phyloP scores from a whole-genome alignment of 768 basidiomycete species.

The Boletus insuetus region DNA sequence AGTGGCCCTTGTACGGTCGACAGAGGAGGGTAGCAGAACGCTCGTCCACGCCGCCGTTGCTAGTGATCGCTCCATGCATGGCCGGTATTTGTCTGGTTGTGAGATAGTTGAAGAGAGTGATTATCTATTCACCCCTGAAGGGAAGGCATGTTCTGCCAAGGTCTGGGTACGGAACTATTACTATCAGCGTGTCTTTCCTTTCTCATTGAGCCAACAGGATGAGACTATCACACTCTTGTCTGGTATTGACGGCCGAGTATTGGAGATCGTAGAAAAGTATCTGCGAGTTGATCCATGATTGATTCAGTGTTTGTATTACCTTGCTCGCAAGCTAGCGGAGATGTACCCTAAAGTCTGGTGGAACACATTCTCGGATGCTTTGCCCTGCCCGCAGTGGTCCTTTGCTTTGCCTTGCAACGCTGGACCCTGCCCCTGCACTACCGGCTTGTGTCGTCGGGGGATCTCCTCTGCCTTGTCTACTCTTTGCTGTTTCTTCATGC shows the following conservation, averaged over 20 bases:
- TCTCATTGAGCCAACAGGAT: slow-evolving; percentile 10
- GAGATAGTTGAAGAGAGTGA: slow-evolving; percentile 30
- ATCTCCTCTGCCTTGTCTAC: no score
- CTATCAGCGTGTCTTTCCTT: not conserved
- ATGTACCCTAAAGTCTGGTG: no score
- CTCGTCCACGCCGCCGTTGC: slow-evolving; percentile 34
- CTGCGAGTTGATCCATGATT: slow-evolving; percentile 1
- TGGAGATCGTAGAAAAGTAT: slow-evolving; percentile 15
- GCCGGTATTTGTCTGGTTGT: slow-evolving; percentile 30
- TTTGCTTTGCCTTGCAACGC: no score
- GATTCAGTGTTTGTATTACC: no score
- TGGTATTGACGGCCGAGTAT: slow-evolving; percentile 20
- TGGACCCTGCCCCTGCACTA: no score
- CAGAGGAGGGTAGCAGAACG: slow-evolving; percentile 35
- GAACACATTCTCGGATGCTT: no score
- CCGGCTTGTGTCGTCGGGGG: no score
- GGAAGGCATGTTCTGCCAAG: slow-evolving; percentile 24
- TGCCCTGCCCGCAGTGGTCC: no score
- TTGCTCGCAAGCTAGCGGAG: no score
- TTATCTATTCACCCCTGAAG: slow-evolving; percentile 28
- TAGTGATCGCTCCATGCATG: slow-evolving; percentile 24
- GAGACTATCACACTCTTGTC: slow-evolving; percentile 23
- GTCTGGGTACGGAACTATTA: slow-evolving; percentile 30
- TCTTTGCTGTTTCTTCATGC: no score
- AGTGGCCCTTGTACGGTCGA: slow-evolving; percentile 24